These are phyloP conservation scores for Clitopilus hobsonii DNA, from an alignment of 768 basidiomycete genomes.

Conservation along the genomic window DNA sequence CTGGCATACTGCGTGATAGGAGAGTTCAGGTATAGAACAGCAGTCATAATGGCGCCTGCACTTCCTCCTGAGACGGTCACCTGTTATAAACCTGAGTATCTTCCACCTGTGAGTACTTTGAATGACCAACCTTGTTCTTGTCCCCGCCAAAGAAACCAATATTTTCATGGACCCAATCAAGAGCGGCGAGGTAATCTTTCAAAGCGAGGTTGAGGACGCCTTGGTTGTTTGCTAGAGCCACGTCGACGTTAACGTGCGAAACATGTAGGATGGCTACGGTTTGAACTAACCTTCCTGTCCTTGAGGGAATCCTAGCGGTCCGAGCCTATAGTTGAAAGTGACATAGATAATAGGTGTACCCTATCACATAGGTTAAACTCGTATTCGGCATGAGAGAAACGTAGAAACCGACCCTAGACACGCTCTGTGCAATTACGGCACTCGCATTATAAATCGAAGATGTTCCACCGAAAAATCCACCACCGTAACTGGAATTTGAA, in stretches of 20 bases:
- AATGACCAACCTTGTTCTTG: slow-evolving; percentile 35
- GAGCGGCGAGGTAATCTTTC: slow-evolving; percentile 32
- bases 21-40: slow-evolving; percentile 29
- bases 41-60: slow-evolving; percentile 41
- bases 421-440: slow-evolving; percentile 19
- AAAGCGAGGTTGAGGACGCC: slow-evolving; percentile 35
- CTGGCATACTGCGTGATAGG: slow-evolving; percentile 20
- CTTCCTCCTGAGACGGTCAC: slow-evolving; percentile 44
- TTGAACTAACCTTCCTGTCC: slow-evolving; percentile 21
- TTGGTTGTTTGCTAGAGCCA: slow-evolving; percentile 19
- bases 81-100: too few relatives aligned
- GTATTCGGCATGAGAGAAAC: background rate
- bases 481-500: slow-evolving; percentile 4
- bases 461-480: slow-evolving; percentile 16
- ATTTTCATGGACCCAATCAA: slow-evolving; percentile 49
- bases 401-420: slow-evolving; percentile 16
- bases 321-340: slow-evolving; percentile 36
- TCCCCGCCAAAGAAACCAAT: slow-evolving; percentile 57
- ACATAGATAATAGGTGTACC: slow-evolving; percentile 40
- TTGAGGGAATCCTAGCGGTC: slow-evolving; percentile 41
- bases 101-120: too few relatives aligned
- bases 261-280: background rate
- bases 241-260: background rate
- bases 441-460: slow-evolving; percentile 19
- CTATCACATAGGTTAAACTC: slow-evolving; percentile 11